These are phyloP conservation scores for Nemania sp. DNA, from an alignment of 2,329 filamentous ascomycete species.

Conservation along the genomic window DNA sequence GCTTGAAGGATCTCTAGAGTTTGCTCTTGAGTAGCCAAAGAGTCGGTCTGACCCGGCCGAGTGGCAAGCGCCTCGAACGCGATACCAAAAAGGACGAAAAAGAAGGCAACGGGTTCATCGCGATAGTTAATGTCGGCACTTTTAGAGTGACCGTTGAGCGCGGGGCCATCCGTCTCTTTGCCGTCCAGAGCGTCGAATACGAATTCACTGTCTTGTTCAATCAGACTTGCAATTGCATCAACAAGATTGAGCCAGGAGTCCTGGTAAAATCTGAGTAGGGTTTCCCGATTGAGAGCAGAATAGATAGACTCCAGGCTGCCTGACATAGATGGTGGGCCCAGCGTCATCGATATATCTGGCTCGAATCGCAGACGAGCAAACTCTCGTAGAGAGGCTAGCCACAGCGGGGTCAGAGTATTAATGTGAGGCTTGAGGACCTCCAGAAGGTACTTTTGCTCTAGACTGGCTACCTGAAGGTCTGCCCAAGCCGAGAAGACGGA, in stretches of 20 bases:
- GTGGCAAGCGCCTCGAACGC: slow-evolving; percentile 94
- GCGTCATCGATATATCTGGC: slow-evolving; percentile 91
- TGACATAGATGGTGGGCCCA: slow-evolving; percentile 79
- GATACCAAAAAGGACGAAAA: slow-evolving; percentile 96
- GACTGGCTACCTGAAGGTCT: slow-evolving; percentile 91
- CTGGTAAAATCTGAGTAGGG: slow-evolving; percentile 92
- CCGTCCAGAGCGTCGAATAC: slow-evolving; percentile 96
- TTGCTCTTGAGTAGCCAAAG: slow-evolving; percentile 74
- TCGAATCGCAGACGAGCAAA: slow-evolving; percentile 94
- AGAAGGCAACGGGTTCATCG: slow-evolving; percentile 96
- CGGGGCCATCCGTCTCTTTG: slow-evolving; percentile 62
- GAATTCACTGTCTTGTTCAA: slow-evolving; percentile 96
- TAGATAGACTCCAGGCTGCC: slow-evolving; percentile 93
- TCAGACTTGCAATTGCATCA: slow-evolving; percentile 94
- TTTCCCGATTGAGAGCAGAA: slow-evolving; percentile 91
- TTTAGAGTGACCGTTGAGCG: slow-evolving; percentile 59
- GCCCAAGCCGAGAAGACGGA: slow-evolving; percentile 97
- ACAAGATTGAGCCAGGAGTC: slow-evolving; percentile 96
- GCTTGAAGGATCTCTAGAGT: slow-evolving; percentile 87
- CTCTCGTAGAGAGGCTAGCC: slow-evolving; percentile 90
- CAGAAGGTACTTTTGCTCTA: slow-evolving; percentile 85
- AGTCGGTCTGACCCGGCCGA: slow-evolving; percentile 67
- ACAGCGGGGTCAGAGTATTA: slow-evolving; percentile 85
- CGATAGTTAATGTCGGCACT: slow-evolving; percentile 91
- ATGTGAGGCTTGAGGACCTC: slow-evolving; percentile 91